Evolutionary conservation across 225 moss, liverwort and hornwort genomes (phyloP).

Genomic region (Polytrichum formosum): DNA sequence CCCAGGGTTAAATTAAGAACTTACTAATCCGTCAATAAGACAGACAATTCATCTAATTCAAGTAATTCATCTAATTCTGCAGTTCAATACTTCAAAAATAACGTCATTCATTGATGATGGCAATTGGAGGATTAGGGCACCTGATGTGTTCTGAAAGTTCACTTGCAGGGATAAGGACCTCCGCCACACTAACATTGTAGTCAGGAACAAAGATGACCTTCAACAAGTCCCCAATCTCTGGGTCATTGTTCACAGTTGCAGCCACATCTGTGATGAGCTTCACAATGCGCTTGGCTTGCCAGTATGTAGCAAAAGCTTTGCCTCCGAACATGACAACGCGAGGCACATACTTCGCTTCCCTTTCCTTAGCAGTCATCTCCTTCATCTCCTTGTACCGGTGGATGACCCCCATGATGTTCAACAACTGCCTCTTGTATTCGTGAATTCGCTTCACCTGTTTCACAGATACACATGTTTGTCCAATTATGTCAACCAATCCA

Average conservation of each 20-base stretch:
- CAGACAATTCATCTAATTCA: too few relatives aligned
- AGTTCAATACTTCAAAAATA: too few relatives aligned
- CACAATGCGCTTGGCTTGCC: slow-evolving; percentile 92
- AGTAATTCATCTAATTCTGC: too few relatives aligned
- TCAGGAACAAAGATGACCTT: slow-evolving; percentile 99
- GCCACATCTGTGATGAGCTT: slow-evolving; percentile 86
- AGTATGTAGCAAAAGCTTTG: slow-evolving; percentile 93
- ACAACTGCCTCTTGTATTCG: slow-evolving; percentile 92
- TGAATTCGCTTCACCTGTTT: slow-evolving; percentile 94
- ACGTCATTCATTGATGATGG: too few relatives aligned
- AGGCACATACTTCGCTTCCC: slow-evolving; percentile 74
- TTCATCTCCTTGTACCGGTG: slow-evolving; percentile 92
- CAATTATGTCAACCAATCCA: background rate
- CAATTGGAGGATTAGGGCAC: slow-evolving; percentile 14
- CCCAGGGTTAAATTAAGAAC: background rate
- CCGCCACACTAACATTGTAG: slow-evolving; percentile 93
- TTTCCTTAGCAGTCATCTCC: slow-evolving; percentile 69
- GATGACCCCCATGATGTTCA: slow-evolving; percentile 91
- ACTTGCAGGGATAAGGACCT: slow-evolving; percentile 96
- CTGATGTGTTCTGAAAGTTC: slow-evolving; percentile 96
- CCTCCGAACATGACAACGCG: slow-evolving; percentile 97
- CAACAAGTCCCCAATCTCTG: slow-evolving; percentile 83
- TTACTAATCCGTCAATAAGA: too few relatives aligned
- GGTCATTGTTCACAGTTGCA: slow-evolving; percentile 74
- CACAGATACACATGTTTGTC: background rate